phyloP scores from a whole-genome alignment of 352 stramenopile species.

The Phytophthora europaea region DNA sequence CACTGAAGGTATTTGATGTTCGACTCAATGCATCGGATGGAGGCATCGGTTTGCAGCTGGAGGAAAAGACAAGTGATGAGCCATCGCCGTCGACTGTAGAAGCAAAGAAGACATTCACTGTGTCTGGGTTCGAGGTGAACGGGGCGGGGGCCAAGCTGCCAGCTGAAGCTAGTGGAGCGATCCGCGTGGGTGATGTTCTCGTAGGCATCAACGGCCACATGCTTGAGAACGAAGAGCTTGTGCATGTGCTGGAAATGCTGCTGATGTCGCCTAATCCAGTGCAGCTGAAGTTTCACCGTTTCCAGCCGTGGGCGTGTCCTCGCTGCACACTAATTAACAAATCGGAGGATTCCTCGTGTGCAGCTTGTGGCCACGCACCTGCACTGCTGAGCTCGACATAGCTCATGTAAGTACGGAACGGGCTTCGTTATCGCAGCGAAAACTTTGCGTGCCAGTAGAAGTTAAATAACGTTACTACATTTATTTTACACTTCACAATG shows the following conservation, averaged over 20 bases:
- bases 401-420: not conserved
- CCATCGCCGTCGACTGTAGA: slow-evolving; percentile 4
- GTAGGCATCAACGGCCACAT: slow-evolving; percentile 68
- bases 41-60: slow-evolving; percentile 73
- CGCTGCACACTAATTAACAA: slow-evolving; percentile 84
- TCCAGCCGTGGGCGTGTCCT: slow-evolving; percentile 71
- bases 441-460: not conserved
- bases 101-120: slow-evolving; percentile 47
- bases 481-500: not conserved
- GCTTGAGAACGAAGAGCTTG: slow-evolving; percentile 54
- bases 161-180: slow-evolving; percentile 76
- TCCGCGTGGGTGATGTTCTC: slow-evolving; percentile 66
- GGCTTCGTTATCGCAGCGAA: not conserved
- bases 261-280: slow-evolving; percentile 77
- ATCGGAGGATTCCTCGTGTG: slow-evolving; percentile 44
- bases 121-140: slow-evolving; percentile 76
- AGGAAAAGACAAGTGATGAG: slow-evolving; percentile 30
- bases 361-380: slow-evolving; percentile 57
- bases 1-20: slow-evolving; percentile 64
- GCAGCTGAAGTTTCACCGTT: slow-evolving; percentile 70
- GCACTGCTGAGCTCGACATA: slow-evolving; percentile 6
- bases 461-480: not conserved
- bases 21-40: slow-evolving; percentile 72
- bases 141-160: slow-evolving; percentile 69
- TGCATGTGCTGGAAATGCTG: slow-evolving; percentile 77